Conservation (phyloP, 2,329 filamentous ascomycete genomes). For the Aspergillus clavatus region DNA sequence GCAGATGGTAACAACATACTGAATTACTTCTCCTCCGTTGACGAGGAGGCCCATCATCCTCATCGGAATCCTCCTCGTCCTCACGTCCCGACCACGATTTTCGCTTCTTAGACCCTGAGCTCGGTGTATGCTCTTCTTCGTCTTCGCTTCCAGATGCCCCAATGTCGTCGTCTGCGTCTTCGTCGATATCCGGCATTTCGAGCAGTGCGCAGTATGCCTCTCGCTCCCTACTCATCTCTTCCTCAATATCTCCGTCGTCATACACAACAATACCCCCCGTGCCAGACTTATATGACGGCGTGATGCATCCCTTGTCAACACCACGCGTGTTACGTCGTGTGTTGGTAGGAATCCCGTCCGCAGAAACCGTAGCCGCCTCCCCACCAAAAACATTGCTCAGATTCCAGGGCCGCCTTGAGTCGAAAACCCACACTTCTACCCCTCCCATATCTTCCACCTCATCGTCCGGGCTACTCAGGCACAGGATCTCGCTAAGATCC, state of each 20-base stretch:
- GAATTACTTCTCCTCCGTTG: constrained; percentile 86
- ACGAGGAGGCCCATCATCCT: constrained; percentile 68
- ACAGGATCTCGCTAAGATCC: constrained; percentile 75
- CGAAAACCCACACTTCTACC: constrained; percentile 94
- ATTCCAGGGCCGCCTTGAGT: constrained; percentile 91
- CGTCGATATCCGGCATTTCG: constrained; percentile 85
- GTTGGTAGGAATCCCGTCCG: constrained; percentile 42
- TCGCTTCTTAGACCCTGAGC: constrained; percentile 56
- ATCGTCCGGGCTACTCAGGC: constrained; percentile 67
- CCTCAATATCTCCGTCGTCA: constrained; percentile 92
- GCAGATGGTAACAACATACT: constrained; percentile 43
- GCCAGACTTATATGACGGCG: constrained; percentile 67
- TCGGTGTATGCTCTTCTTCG: constrained; percentile 46
- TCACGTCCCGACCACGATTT: constrained; percentile 72
- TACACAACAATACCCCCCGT: constrained; percentile 88
- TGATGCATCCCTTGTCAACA: constrained; percentile 68
- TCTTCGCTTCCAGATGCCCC: constrained; percentile 56
- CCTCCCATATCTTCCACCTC: constrained; percentile 62
- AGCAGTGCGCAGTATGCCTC: constrained; percentile 80
- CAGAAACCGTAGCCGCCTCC: constrained; percentile 50
- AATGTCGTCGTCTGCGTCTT: constrained; percentile 63
- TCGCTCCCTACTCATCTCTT: constrained; percentile 67
- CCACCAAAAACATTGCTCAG: constrained; percentile 87
- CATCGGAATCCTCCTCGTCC: constrained; percentile 62
- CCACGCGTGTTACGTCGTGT: constrained; percentile 54